Conservation (phyloP, 768 basidiomycete species). For the Hortiboletus campestris region DNA sequence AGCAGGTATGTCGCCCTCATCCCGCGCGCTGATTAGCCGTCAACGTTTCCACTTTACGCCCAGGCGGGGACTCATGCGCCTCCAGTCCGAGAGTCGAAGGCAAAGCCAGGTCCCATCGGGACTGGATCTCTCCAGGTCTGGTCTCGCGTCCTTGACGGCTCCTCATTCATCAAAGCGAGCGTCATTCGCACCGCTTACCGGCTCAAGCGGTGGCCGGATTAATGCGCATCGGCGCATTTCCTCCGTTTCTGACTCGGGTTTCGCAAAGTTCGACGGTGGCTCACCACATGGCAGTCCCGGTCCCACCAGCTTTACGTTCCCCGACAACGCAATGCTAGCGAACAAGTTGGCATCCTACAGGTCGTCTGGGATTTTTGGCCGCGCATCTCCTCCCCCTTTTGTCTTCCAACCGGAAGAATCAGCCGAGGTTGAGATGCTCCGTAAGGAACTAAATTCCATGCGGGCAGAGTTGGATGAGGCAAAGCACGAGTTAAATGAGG, state of each 20-base stretch:
- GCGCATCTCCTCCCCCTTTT: slow-evolving; percentile 43
- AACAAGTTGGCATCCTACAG: slow-evolving; percentile 24
- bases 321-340: slow-evolving; percentile 26
- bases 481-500: slow-evolving; percentile 68
- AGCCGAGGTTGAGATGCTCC: slow-evolving; percentile 55
- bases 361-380: slow-evolving; percentile 54
- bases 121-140: slow-evolving; percentile 56
- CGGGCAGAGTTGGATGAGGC: slow-evolving; percentile 61
- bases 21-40: not conserved
- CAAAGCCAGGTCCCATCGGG: slow-evolving; percentile 51
- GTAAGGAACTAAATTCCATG: slow-evolving; percentile 54
- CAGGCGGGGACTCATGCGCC: slow-evolving; percentile 83
- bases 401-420: slow-evolving; percentile 32
- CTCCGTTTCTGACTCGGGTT: slow-evolving; percentile 65
- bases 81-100: slow-evolving; percentile 74
- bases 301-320: slow-evolving; percentile 36
- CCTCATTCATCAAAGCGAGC: slow-evolving; percentile 65
- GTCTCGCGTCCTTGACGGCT: slow-evolving; percentile 36
- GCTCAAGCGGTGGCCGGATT: slow-evolving; percentile 43
- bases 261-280: slow-evolving; percentile 34
- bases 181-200: slow-evolving; percentile 73
- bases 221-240: slow-evolving; percentile 68
- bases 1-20: slow-evolving; percentile 55
- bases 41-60: not conserved
- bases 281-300: slow-evolving; percentile 33